phyloP scores from a whole-genome alignment of 352 stramenopile species.

The Globisporangium nagaii region DNA sequence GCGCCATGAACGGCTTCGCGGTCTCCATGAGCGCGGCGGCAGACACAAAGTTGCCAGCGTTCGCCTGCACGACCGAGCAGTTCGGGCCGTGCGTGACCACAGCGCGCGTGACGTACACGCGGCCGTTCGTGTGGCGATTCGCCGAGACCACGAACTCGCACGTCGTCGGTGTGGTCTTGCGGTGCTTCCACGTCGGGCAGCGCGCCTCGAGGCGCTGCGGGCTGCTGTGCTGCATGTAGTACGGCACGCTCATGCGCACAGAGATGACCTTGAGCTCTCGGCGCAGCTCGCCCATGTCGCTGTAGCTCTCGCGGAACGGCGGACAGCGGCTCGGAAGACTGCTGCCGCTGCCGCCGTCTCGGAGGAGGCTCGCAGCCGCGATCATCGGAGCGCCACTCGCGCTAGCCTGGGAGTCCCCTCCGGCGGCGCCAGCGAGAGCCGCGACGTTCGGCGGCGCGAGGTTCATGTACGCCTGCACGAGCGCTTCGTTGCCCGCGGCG shows the following conservation, averaged over 20 bases:
- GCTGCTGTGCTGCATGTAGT: slow-evolving; percentile 84
- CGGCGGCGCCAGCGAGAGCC: background rate
- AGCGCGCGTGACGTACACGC: slow-evolving; percentile 67
- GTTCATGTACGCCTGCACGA: slow-evolving; percentile 17
- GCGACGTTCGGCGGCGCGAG: background rate
- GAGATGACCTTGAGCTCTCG: slow-evolving; percentile 72
- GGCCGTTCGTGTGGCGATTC: slow-evolving; percentile 71
- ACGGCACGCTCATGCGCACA: slow-evolving; percentile 61
- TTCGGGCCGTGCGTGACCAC: slow-evolving; percentile 35
- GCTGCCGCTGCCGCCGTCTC: background rate
- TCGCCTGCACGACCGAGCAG: slow-evolving; percentile 45
- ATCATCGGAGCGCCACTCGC: background rate
- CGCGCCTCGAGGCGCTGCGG: slow-evolving; percentile 70
- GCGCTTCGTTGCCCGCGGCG: slow-evolving; percentile 6
- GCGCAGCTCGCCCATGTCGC: slow-evolving; percentile 67
- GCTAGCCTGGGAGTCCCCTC: background rate
- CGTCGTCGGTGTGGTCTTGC: slow-evolving; percentile 35
- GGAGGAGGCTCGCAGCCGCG: slow-evolving; percentile 3
- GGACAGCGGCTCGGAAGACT: slow-evolving; percentile 23
- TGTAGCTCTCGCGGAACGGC: slow-evolving; percentile 68
- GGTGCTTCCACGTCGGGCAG: slow-evolving; percentile 70
- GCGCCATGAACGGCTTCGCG: slow-evolving; percentile 61
- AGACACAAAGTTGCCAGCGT: slow-evolving; percentile 40
- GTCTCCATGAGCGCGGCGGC: slow-evolving; percentile 71
- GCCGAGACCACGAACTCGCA: slow-evolving; percentile 74